Percentiles rank a stretch among this genome's conserved stretches.
Evolutionary conservation across 2,329 filamentous ascomycete genomes (phyloP).

Genomic region (Botrytis porri): DNA sequence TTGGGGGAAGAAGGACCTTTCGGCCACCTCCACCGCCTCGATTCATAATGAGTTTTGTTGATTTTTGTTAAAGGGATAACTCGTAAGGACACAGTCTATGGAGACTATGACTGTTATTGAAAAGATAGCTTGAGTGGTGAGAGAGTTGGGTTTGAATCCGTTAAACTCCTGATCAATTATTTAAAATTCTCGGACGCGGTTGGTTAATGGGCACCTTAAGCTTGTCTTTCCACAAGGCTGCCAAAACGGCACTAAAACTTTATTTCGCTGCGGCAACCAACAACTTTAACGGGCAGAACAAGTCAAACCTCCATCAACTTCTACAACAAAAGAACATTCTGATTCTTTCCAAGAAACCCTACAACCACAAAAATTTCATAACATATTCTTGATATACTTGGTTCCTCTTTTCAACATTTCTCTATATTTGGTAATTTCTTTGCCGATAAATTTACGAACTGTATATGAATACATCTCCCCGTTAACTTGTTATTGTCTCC

Average conservation of each 20-base stretch:
- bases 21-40: slow-evolving; percentile 45
- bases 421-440: background rate
- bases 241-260: slow-evolving; percentile 21
- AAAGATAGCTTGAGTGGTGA: background rate
- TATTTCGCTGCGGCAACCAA: slow-evolving; percentile 18
- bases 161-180: slow-evolving; percentile 10
- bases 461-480: slow-evolving; percentile 21
- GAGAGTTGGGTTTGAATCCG: slow-evolving; percentile 15
- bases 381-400: background rate
- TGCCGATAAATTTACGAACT: background rate
- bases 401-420: background rate
- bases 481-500: slow-evolving; percentile 20
- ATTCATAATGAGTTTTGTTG: slow-evolving; percentile 34
- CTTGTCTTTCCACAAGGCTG: slow-evolving; percentile 11
- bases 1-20: slow-evolving; percentile 71
- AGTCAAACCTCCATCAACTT: background rate
- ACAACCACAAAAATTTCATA: background rate
- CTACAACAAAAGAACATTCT: slow-evolving; percentile 16
- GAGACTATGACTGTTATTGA: background rate
- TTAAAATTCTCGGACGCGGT: slow-evolving; percentile 13
- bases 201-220: background rate
- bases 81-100: background rate
- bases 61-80: background rate
- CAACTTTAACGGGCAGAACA: slow-evolving; percentile 8
- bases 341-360: slow-evolving; percentile 14